These are phyloP conservation scores for Sinapis alba DNA, from an alignment of 441 rosid species.

Conservation along the genomic window DNA sequence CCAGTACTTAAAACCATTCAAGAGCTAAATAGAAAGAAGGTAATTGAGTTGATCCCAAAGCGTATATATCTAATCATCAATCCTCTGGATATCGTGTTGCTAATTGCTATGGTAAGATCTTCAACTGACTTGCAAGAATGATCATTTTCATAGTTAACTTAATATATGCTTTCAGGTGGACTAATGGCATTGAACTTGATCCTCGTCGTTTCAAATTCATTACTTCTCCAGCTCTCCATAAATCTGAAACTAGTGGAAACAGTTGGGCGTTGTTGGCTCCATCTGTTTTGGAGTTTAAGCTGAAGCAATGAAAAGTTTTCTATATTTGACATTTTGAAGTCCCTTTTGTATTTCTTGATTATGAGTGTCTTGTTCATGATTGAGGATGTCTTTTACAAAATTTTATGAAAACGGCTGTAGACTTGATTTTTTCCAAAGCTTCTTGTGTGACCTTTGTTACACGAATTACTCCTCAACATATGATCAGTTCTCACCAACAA, in stretches of 20 bases:
- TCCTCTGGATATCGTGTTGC: constrained; percentile 73
- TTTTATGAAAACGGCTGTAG: neutral
- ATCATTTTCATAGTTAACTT: neutral
- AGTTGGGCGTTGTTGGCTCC: neutral
- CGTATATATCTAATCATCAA: constrained; percentile 66
- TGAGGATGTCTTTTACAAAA: neutral
- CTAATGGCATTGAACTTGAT: constrained; percentile 90
- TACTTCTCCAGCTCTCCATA: constrained; percentile 74
- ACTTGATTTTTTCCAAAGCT: neutral
- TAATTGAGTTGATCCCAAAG: too few relatives aligned
- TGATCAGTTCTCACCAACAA: neutral
- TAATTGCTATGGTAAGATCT: constrained; percentile 59
- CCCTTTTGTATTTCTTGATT: neutral
- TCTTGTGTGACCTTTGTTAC: neutral
- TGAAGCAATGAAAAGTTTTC: constrained; percentile 7
- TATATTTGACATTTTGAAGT: constrained; percentile 8
- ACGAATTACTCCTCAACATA: neutral
- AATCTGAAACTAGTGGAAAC: neutral
- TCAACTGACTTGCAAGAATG: neutral
- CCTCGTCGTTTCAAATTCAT: constrained; percentile 78
- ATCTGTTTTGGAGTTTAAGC: too few relatives aligned
- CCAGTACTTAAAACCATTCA: too few relatives aligned
- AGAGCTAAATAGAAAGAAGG: neutral
- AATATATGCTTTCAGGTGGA: constrained; percentile 33
- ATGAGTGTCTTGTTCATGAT: neutral